phyloP scores from a whole-genome alignment of 2,329 filamentous ascomycete species.

The Epicoccum nigrum region DNA sequence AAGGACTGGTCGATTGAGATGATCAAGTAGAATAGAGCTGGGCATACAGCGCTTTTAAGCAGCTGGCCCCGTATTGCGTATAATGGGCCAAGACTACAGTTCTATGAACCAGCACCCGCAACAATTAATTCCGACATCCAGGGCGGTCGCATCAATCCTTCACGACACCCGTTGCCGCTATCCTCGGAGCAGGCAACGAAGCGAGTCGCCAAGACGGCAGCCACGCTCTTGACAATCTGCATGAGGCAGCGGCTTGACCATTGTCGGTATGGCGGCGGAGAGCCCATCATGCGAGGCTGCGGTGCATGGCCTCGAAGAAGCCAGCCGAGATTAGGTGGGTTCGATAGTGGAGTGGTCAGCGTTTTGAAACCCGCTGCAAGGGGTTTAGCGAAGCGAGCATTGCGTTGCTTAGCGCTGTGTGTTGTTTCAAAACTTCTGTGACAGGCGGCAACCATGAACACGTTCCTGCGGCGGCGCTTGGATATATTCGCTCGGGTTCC shows the following conservation, averaged over 20 bases:
- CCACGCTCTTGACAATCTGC: slow-evolving; percentile 21
- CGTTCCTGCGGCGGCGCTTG: slow-evolving; percentile 18
- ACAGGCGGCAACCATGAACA: slow-evolving; percentile 23
- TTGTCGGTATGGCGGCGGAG: slow-evolving; percentile 9
- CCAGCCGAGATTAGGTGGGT: slow-evolving; percentile 30
- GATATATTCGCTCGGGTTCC: background rate
- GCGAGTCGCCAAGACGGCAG: slow-evolving; percentile 19
- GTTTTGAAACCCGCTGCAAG: slow-evolving; percentile 30
- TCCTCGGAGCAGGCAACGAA: slow-evolving; percentile 9
- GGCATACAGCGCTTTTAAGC: slow-evolving; percentile 20
- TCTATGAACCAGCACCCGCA: slow-evolving; percentile 7
- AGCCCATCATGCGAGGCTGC: slow-evolving; percentile 22
- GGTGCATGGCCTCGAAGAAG: slow-evolving; percentile 12
- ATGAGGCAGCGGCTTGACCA: slow-evolving; percentile 21
- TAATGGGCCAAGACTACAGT: slow-evolving; percentile 8
- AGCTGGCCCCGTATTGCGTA: background rate
- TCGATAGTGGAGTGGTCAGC: slow-evolving; percentile 26
- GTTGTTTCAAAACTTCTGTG: slow-evolving; percentile 32
- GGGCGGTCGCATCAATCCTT: slow-evolving; percentile 26
- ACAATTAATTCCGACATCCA: slow-evolving; percentile 27
- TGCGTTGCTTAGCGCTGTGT: slow-evolving; percentile 22
- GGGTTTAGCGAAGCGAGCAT: slow-evolving; percentile 23
- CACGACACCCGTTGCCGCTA: slow-evolving; percentile 25
- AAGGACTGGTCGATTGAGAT: slow-evolving; percentile 34
- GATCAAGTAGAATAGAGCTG: slow-evolving; percentile 9